Base-by-base conservation (phyloP, 2,329 filamentous ascomycete species). In the Colletotrichum plurivorum region DNA sequence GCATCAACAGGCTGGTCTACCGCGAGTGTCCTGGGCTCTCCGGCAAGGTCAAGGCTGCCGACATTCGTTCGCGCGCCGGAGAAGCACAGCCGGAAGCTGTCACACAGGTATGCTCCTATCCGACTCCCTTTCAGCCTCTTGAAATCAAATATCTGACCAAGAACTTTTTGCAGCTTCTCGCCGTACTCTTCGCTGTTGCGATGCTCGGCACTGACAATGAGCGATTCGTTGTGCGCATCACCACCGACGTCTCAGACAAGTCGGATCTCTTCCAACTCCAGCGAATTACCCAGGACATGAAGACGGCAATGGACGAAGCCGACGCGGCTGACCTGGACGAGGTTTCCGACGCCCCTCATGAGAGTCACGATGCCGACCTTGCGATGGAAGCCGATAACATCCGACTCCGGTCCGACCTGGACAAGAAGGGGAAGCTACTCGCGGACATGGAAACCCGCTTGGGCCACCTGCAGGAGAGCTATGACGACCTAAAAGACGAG, bases 401-500 rank as follows among this genome's bases (percentile, higher is more conserved):
- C 16, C 79, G 82, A 56, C 78, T 88, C 43, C 82, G 84, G 56
- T 82, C 83, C 63, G 83, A 88, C 72, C 82, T 86, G 41, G 87
- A 89, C 16, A 78, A 81, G 6, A 80, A 87, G 51, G 87, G 84
- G 72, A 90, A 89, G 75, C 84, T 84, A 48, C 84, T 88, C 63
- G 89, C 88, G 51, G 87, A 90, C 75, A 84, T 89, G 70, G 86
- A 87, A 64, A 86, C 88, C 6, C 85, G 89, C 20, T 81, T 91
- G 57, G 89, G 90, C 66, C 84, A 88, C 74, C 80, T 92, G 18
- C 86, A 90, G 73, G 84, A 87, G 70, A 89, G 85, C 58, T 85
- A 93, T 71, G 90, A 94, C 71, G 88, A 90, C 71, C 80, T 93
- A 53, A 88, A 92, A 73, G 85, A 87, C 55, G 85, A 92, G 74